Evolutionary conservation across 805 yeast species (phyloP).

Genomic region (Nakazawaea ishiwadae): DNA sequence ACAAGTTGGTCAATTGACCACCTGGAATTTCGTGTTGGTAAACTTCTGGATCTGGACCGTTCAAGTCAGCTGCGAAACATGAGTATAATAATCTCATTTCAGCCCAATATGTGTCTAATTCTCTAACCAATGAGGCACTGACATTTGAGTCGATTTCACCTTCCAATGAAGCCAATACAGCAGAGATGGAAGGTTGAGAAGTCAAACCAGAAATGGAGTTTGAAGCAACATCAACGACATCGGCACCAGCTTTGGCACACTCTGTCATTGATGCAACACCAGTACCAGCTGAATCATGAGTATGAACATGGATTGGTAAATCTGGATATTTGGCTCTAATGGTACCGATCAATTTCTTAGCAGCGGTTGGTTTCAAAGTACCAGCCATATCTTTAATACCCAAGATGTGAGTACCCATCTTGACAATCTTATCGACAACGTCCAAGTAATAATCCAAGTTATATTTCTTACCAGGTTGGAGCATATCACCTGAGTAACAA

Average conservation of each 20-base stretch:
- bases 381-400: constrained; percentile 99
- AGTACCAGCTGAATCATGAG: constrained; percentile 99
- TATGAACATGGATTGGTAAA: constrained; percentile 96
- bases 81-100: constrained; percentile 96
- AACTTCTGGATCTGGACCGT: constrained; percentile 99
- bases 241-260: constrained; percentile 94
- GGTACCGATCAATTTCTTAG: constrained; percentile 70
- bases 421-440: constrained; percentile 78
- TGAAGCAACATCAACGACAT: constrained; percentile 95
- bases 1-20: constrained; percentile 95
- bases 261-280: constrained; percentile 97
- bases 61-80: constrained; percentile 96
- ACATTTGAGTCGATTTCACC: constrained; percentile 79
- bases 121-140: constrained; percentile 63
- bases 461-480: constrained; percentile 92
- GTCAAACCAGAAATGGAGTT: constrained; percentile 98
- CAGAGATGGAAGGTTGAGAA: constrained; percentile 95
- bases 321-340: constrained; percentile 86
- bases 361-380: constrained; percentile 94
- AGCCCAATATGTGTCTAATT: constrained; percentile 94
- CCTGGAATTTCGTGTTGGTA: constrained; percentile 99
- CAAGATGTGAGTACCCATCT: constrained; percentile 92
- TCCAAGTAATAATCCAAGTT: constrained; percentile 84
- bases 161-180: constrained; percentile 87
- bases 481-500: constrained; percentile 99